These are phyloP conservation scores for Mikania micrantha DNA, from an alignment of 129 eudicot species.

Conservation along the genomic window DNA sequence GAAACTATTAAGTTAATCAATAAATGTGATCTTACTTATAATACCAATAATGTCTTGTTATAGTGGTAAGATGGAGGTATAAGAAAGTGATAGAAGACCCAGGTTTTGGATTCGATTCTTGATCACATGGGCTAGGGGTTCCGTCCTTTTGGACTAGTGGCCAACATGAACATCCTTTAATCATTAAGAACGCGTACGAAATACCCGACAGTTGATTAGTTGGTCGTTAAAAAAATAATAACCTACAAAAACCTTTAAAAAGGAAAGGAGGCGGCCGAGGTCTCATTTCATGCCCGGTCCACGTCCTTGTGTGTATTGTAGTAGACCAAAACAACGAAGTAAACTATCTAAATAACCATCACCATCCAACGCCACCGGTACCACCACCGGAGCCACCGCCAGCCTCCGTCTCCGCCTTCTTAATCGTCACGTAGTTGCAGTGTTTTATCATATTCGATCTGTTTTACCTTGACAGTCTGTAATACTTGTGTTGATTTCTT, in stretches of 20 bases:
- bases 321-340: neutral
- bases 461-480: neutral
- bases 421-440: neutral
- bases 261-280: slow-evolving; percentile 11
- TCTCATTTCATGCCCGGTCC: slow-evolving; percentile 13
- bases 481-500: neutral
- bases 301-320: slow-evolving; percentile 5
- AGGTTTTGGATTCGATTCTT: too few species aligned
- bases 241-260: neutral
- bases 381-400: neutral
- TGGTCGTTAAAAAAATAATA: too few species aligned
- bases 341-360: neutral
- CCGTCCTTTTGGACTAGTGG: too few species aligned
- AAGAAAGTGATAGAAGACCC: too few species aligned
- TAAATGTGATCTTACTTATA: too few species aligned
- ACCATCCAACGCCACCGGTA: neutral
- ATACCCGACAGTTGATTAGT: too few species aligned
- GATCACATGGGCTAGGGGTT: too few species aligned
- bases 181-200: too few species aligned
- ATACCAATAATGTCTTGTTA: too few species aligned
- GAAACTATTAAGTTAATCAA: too few species aligned
- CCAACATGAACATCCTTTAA: too few species aligned
- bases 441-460: neutral
- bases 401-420: neutral
- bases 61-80: too few species aligned